These are phyloP conservation scores for Blastobotrys persicus DNA, from an alignment of 1,139 yeast genomes.

Conservation along the genomic window DNA sequence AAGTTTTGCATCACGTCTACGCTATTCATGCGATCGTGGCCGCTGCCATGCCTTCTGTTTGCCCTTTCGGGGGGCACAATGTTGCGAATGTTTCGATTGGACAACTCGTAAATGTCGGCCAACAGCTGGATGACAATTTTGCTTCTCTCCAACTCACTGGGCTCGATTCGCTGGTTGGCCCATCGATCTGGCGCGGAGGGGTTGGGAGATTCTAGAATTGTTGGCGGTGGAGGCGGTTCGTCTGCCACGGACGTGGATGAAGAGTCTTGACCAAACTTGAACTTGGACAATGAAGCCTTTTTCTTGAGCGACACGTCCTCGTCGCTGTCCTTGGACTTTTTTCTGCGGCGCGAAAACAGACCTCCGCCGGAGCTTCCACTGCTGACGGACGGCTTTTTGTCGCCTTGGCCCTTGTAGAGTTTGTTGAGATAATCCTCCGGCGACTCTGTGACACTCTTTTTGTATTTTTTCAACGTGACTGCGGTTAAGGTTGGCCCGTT, in stretches of 20 bases:
- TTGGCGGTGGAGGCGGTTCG: not conserved
- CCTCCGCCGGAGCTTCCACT: slow-evolving; percentile 14
- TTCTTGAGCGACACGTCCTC: slow-evolving; percentile 15
- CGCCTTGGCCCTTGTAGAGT: not conserved
- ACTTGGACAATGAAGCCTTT: slow-evolving; percentile 13
- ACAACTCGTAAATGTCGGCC: slow-evolving; percentile 28
- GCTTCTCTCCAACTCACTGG: slow-evolving; percentile 25
- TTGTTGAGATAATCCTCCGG: slow-evolving; percentile 12
- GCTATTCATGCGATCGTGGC: slow-evolving; percentile 21
- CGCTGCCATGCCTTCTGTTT: not conserved
- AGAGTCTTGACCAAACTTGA: slow-evolving; percentile 7
- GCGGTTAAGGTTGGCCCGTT: slow-evolving; percentile 11
- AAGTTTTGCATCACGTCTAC: slow-evolving; percentile 26
- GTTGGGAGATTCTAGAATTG: slow-evolving; percentile 5
- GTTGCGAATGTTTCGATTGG: slow-evolving; percentile 15
- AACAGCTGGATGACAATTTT: slow-evolving; percentile 26
- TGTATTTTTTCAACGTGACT: slow-evolving; percentile 15
- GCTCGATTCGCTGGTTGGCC: slow-evolving; percentile 25
- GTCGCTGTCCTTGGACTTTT: slow-evolving; percentile 12
- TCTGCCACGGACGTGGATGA: not conserved
- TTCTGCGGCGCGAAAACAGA: slow-evolving; percentile 12
- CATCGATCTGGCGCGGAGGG: slow-evolving; percentile 23
- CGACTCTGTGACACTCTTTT: slow-evolving; percentile 10
- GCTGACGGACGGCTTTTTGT: slow-evolving; percentile 1
- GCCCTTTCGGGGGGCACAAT: not conserved